Evolutionary conservation across 352 stramenopile genomes (phyloP).

Genomic region (Thalassiosira delicatula): DNA sequence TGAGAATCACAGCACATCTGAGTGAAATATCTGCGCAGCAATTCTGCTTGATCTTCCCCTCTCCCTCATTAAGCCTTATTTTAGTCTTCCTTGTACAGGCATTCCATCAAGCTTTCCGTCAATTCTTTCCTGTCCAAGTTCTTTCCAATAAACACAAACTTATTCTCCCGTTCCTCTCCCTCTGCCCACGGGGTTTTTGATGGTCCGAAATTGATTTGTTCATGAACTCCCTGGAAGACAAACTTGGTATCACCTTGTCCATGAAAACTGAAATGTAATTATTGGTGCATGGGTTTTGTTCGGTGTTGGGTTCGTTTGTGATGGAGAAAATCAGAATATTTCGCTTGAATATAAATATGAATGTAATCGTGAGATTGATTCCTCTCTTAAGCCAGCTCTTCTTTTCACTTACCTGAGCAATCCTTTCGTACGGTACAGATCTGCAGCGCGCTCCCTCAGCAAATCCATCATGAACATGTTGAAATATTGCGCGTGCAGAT

Average conservation of each 20-base stretch:
- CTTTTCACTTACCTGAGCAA: too few relatives aligned
- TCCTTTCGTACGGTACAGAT: slow-evolving; percentile 94
- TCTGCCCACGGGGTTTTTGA: slow-evolving; percentile 87
- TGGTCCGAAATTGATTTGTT: slow-evolving; percentile 93
- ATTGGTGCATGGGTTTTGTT: too few relatives aligned
- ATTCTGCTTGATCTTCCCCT: too few relatives aligned
- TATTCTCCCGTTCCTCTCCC: slow-evolving; percentile 87
- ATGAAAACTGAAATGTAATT: too few relatives aligned
- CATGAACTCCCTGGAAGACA: slow-evolving; percentile 95
- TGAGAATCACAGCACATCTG: too few relatives aligned
- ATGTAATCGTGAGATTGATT: too few relatives aligned
- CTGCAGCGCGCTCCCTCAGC: slow-evolving; percentile 87
- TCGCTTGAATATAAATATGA: too few relatives aligned
- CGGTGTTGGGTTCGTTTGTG: too few relatives aligned
- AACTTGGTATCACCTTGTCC: slow-evolving; percentile 91
- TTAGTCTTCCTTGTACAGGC: slow-evolving; percentile 83
- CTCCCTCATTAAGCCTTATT: slow-evolving; percentile 34
- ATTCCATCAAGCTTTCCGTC: slow-evolving; percentile 84
- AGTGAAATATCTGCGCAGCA: too few relatives aligned
- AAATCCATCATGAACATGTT: slow-evolving; percentile 96
- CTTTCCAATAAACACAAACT: slow-evolving; percentile 95
- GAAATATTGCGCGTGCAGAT: slow-evolving; percentile 90
- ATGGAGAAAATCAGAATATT: too few relatives aligned
- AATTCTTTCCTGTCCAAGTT: slow-evolving; percentile 82
- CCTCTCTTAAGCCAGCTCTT: too few relatives aligned